phyloP scores from a whole-genome alignment of 2,329 filamentous ascomycete species.

The Epichloe glyceriae region DNA sequence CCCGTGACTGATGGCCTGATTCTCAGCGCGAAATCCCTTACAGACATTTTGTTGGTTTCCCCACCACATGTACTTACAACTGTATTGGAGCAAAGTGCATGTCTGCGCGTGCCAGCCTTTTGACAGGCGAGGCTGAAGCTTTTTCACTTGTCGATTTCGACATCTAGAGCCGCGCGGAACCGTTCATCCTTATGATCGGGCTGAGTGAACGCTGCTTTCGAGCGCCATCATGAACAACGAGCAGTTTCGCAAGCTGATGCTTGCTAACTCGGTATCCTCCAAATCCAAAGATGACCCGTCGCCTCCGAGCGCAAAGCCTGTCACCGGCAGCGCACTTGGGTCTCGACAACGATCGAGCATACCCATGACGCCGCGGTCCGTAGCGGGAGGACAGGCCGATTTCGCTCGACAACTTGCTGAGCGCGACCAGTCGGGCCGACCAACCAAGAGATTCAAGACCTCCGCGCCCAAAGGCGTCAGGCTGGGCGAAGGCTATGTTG shows the following conservation, averaged over 20 bases:
- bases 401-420: conserved; percentile 81
- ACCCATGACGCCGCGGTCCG: conserved; percentile 84
- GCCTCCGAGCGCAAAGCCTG: conserved; percentile 14
- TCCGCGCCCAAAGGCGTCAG: conserved; percentile 73
- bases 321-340: conserved; percentile 44
- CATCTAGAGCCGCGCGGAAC: too few species aligned
- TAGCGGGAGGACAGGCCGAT: conserved; percentile 43
- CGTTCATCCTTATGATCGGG: background rate
- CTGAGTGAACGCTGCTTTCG: background rate
- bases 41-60: too few species aligned
- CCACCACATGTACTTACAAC: too few species aligned
- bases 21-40: too few species aligned
- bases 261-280: conserved; percentile 30
- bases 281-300: conserved; percentile 34
- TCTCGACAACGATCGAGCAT: conserved; percentile 70
- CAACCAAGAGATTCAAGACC: conserved; percentile 63
- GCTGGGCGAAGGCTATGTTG: conserved; percentile 68
- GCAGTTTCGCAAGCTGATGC: conserved; percentile 74
- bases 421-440: conserved; percentile 41
- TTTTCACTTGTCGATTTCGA: background rate
- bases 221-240: conserved; percentile 70
- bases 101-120: too few species aligned
- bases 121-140: background rate
- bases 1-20: too few species aligned
- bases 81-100: too few species aligned